A percentile compares a stretch with the other conserved stretches of the same genome.
Evolutionary conservation across 768 basidiomycete genomes (phyloP).

Genomic region (Kwoniella botswanensis): DNA sequence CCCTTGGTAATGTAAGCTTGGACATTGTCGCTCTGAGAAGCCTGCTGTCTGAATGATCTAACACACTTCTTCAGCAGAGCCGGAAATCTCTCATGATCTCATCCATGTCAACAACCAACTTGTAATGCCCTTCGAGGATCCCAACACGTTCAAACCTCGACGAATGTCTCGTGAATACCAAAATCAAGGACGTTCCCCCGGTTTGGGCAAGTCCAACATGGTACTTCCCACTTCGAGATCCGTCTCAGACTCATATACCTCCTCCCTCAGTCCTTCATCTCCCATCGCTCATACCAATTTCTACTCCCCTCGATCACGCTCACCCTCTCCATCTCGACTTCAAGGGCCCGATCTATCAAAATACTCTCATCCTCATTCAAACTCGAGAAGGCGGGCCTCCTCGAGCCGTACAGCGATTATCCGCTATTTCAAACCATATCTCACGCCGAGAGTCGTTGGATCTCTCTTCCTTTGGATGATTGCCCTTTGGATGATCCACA

Average conservation of each 20-base stretch:
- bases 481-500: conserved; percentile 32
- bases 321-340: conserved; percentile 23
- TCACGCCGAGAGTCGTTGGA: conserved; percentile 20
- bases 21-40: too few species aligned
- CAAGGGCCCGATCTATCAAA: conserved; percentile 17
- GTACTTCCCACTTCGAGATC: conserved; percentile 1
- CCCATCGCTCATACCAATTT: conserved; percentile 18
- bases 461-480: conserved; percentile 35
- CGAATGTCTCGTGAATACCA: neutral
- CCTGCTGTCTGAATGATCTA: too few species aligned
- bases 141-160: neutral
- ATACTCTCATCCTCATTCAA: neutral
- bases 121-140: neutral
- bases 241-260: conserved; percentile 22
- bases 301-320: conserved; percentile 4
- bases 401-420: conserved; percentile 2
- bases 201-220: conserved; percentile 8
- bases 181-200: neutral
- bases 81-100: neutral
- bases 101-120: neutral
- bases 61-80: too few species aligned
- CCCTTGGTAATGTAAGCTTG: too few species aligned
- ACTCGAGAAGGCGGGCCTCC: conserved; percentile 3
- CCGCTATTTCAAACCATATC: conserved; percentile 9
- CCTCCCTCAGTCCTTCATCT: conserved; percentile 24